Evolutionary conservation across 345 rosid species (phyloP).

Genomic region (Moricandia arvensis): DNA sequence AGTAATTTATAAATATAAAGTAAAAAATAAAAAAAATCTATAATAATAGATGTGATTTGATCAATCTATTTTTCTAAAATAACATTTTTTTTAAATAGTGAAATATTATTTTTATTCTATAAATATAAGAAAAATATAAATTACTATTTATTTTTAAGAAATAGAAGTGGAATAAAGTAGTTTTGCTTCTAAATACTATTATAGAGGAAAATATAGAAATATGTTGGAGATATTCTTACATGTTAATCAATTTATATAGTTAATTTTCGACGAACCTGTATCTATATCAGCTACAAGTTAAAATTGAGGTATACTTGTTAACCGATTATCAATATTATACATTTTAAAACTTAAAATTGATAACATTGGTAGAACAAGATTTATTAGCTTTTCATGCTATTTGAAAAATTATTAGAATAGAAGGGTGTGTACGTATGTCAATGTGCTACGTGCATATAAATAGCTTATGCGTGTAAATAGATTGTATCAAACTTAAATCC

Average conservation of each 20-base stretch:
- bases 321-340: neutral
- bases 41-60: too few species aligned
- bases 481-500: constrained; percentile 24
- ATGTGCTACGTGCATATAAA: neutral
- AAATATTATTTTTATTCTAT: too few species aligned
- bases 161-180: too few species aligned
- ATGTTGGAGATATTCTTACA: neutral
- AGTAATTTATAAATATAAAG: too few species aligned
- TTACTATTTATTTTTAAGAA: too few species aligned
- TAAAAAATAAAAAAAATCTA: too few species aligned
- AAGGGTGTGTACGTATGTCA: neutral
- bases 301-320: neutral
- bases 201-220: too few species aligned
- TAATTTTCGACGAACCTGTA: neutral
- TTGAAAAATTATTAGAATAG: neutral
- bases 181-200: too few species aligned
- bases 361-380: neutral
- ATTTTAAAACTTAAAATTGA: neutral
- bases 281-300: neutral
- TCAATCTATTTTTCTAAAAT: too few species aligned
- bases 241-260: neutral
- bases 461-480: neutral
- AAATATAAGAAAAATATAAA: too few species aligned
- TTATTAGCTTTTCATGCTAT: neutral
- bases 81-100: too few species aligned